Evolutionary conservation across 1,284 basidiomycete species (phyloP).

Genomic region (Sporisorium exsertum): DNA sequence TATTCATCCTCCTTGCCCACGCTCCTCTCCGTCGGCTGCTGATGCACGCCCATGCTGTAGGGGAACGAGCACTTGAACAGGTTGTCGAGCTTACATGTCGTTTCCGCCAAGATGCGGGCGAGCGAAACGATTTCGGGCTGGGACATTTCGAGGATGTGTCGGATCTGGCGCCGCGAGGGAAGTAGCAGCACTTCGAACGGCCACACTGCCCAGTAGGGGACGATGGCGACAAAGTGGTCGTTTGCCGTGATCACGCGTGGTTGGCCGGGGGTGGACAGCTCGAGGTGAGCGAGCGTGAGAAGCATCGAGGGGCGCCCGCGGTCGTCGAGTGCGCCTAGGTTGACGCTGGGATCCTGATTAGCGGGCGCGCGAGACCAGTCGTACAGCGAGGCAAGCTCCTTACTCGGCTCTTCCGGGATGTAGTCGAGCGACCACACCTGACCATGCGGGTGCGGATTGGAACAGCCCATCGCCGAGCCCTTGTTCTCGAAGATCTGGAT

Average conservation of each 20-base stretch:
- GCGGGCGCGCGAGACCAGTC: constrained; percentile 51
- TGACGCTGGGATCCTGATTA: constrained; percentile 31
- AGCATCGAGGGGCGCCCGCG: constrained; percentile 79
- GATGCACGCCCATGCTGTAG: constrained; percentile 90
- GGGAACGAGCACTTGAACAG: constrained; percentile 80
- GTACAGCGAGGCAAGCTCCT: constrained; percentile 53
- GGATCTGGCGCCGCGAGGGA: constrained; percentile 54
- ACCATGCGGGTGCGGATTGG: constrained; percentile 94
- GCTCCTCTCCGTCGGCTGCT: constrained; percentile 77
- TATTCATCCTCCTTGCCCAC: constrained; percentile 68
- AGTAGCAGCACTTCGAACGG: constrained; percentile 83
- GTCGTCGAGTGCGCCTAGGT: constrained; percentile 74
- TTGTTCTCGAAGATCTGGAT: constrained; percentile 80
- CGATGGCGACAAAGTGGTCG: constrained; percentile 84
- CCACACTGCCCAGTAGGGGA: constrained; percentile 98
- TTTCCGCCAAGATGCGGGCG: constrained; percentile 72
- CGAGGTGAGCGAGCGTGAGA: constrained; percentile 84
- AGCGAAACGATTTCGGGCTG: constrained; percentile 45
- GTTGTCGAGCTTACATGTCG: constrained; percentile 65
- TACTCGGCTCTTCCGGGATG: constrained; percentile 62
- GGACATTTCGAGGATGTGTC: constrained; percentile 53
- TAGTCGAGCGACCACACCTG: constrained; percentile 81
- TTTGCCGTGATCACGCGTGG: constrained; percentile 79
- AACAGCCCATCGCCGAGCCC: constrained; percentile 94
- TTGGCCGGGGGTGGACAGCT: constrained; percentile 74